These are phyloP conservation scores for Microcyclosporella mali DNA, from an alignment of 2,329 filamentous ascomycete species.

Conservation along the genomic window DNA sequence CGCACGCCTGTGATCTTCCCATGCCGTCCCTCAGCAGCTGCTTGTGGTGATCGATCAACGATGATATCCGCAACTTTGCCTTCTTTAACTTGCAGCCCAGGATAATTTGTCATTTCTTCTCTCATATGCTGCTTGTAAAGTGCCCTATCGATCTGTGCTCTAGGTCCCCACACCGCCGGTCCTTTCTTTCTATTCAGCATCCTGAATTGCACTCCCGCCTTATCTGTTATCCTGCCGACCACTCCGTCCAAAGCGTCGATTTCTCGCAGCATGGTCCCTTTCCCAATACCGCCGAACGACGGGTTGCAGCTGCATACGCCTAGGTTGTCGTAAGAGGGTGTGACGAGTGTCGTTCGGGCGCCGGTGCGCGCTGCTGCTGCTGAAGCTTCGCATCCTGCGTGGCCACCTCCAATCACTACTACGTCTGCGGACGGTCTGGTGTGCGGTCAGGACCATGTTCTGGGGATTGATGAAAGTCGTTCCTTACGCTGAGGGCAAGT, in stretches of 20 bases:
- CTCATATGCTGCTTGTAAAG: constrained; percentile 89
- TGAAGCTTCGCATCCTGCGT: constrained; percentile 90
- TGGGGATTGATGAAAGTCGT: background rate
- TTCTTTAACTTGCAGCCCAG: constrained; percentile 71
- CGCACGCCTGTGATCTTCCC: constrained; percentile 77
- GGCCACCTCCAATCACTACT: constrained; percentile 88
- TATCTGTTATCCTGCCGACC: constrained; percentile 82
- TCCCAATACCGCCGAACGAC: constrained; percentile 96
- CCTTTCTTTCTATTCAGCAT: constrained; percentile 84
- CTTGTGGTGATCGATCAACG: constrained; percentile 51
- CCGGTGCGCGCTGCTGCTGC: constrained; percentile 84
- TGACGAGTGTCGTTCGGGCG: constrained; percentile 82
- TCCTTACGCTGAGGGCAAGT: constrained; percentile 25
- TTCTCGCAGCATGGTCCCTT: constrained; percentile 91
- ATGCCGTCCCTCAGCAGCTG: constrained; percentile 45
- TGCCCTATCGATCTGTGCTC: constrained; percentile 88
- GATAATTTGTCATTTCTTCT: constrained; percentile 71
- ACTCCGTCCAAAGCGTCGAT: constrained; percentile 92
- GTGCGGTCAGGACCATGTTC: constrained; percentile 29
- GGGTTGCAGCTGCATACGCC: constrained; percentile 96
- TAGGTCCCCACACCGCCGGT: constrained; percentile 91
- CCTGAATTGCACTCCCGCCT: constrained; percentile 89
- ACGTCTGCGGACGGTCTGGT: constrained; percentile 57
- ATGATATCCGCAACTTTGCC: constrained; percentile 92
- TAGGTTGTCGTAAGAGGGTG: constrained; percentile 79